phyloP scores from a whole-genome alignment of 192 early-diverging fungal species.

The Backusella parvicylindrica region DNA sequence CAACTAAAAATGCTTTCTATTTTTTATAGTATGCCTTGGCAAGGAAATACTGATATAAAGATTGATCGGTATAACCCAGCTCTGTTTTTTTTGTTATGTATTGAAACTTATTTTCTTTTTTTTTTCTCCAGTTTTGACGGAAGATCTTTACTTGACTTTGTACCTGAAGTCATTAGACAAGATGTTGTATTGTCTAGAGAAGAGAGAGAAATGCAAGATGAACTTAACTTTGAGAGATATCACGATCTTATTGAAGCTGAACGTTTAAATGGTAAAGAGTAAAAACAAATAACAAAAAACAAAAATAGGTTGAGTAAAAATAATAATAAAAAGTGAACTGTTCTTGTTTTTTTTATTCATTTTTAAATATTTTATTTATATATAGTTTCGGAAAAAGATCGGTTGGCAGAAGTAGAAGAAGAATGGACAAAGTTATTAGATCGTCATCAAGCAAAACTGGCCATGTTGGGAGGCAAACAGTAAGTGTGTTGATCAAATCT shows the following conservation, averaged over 20 bases:
- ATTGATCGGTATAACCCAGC: constrained; percentile 37
- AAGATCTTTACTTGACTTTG: constrained; percentile 44
- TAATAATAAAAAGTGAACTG: neutral
- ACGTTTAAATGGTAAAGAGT: constrained; percentile 38
- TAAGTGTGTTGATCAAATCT: neutral
- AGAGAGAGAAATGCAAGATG: constrained; percentile 43
- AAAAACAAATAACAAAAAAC: no score
- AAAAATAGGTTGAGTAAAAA: neutral
- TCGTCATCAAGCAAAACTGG: constrained; percentile 37
- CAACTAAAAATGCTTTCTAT: neutral
- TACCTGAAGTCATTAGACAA: constrained; percentile 21
- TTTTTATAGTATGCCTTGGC: constrained; percentile 44
- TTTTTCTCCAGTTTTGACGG: constrained; percentile 41
- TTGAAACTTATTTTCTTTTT: neutral
- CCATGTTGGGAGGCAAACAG: constrained; percentile 28
- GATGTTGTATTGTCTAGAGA: constrained; percentile 16
- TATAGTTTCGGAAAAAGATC: constrained; percentile 33
- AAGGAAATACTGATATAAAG: constrained; percentile 42
- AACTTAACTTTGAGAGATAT: constrained; percentile 53
- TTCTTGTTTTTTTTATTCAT: neutral
- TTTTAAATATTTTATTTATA: neutral
- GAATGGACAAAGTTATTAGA: constrained; percentile 53
- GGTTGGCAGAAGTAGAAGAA: constrained; percentile 43
- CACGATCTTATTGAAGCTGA: constrained; percentile 48
- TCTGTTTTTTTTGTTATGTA: neutral